phyloP scores from a whole-genome alignment of 495 filamentous ascomycete species.

The Annulohypoxylon moriforme region DNA sequence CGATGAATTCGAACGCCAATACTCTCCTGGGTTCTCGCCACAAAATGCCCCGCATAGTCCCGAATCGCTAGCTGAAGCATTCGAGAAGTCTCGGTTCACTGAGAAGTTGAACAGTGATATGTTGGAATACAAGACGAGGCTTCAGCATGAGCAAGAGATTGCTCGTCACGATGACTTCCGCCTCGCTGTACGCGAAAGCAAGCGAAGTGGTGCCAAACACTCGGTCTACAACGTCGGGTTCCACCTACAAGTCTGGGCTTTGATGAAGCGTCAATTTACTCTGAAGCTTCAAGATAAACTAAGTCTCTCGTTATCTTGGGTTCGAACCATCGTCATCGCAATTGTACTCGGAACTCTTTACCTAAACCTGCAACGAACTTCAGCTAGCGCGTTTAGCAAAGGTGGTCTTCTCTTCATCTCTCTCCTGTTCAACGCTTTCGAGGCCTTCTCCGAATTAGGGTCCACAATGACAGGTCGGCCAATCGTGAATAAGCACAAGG shows the following conservation, averaged over 20 bases:
- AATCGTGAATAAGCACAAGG: constrained; percentile 81
- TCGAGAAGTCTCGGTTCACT: constrained; percentile 70
- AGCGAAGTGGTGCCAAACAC: constrained; percentile 74
- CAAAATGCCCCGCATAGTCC: constrained; percentile 74
- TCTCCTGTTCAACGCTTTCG: constrained; percentile 82
- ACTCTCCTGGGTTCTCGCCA: constrained; percentile 69
- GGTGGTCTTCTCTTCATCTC: constrained; percentile 81
- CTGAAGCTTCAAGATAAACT: constrained; percentile 89
- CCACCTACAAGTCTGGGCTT: constrained; percentile 80
- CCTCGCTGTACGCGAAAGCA: constrained; percentile 78
- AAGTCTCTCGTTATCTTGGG: constrained; percentile 77
- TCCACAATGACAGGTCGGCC: constrained; percentile 77
- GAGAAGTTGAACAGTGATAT: constrained; percentile 72
- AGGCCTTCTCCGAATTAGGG: constrained; percentile 79
- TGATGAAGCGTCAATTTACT: constrained; percentile 84
- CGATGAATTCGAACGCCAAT: constrained; percentile 83
- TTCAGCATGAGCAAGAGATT: constrained; percentile 66
- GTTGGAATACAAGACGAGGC: constrained; percentile 67
- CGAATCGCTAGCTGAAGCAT: constrained; percentile 72
- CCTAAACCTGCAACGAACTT: constrained; percentile 72
- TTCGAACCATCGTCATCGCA: constrained; percentile 78
- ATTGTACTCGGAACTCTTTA: constrained; percentile 84
- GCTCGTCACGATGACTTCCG: constrained; percentile 79
- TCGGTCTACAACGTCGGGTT: constrained; percentile 86
- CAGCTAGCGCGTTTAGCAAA: constrained; percentile 78